Base-by-base conservation (phyloP, 2,329 filamentous ascomycete species). In the Alternaria triticina region DNA sequence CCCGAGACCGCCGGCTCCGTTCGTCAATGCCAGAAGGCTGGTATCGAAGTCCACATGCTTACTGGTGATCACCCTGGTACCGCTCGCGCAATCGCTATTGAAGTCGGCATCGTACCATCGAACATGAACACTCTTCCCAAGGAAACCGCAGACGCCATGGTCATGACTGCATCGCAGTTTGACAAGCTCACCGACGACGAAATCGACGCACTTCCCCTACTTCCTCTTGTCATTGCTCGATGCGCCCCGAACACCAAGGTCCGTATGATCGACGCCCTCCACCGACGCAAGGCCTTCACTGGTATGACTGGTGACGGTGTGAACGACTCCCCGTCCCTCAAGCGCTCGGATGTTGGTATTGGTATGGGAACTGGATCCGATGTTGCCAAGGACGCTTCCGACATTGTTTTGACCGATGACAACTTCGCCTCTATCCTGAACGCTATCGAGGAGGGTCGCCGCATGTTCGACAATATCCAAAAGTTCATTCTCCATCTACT, bases 1-100 rank as follows among this genome's bases (percentile, higher is more conserved):
- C 88, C 88, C 4, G 93, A 96, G 80, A 93, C 93, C 1, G 91
- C 90, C 15, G 86, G 74, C 57, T 78, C 82, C 22, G 82, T 83
- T 52, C 70, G 69, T 7, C 70, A 72, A 33, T 75, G 74, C 58
- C 68, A 72, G 47, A 70, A 73, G 50, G 74, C 74, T 44, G 70
- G 71, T 65, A 82, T 84, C 43, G 78, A 78, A 27, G 82, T 83
- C 2, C 82, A 83, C 68, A 84, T 84, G 82, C 73, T 83, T 36
- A 84, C 82, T 51, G 82, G 82, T 47, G 82, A 84, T 55, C 81
- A 83, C 57, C 77, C 81, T 7, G 79, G 79, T 50, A 83, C 82
- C 17, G 82, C 82, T 0, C 79, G 74, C n/a, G 81, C 82, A 11
- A 84, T 84, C 43, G 82, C 81, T 3, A 78, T 77, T 43, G 78